phyloP scores from a whole-genome alignment of 495 filamentous ascomycete species.

The Astrothelium macrocarpum region DNA sequence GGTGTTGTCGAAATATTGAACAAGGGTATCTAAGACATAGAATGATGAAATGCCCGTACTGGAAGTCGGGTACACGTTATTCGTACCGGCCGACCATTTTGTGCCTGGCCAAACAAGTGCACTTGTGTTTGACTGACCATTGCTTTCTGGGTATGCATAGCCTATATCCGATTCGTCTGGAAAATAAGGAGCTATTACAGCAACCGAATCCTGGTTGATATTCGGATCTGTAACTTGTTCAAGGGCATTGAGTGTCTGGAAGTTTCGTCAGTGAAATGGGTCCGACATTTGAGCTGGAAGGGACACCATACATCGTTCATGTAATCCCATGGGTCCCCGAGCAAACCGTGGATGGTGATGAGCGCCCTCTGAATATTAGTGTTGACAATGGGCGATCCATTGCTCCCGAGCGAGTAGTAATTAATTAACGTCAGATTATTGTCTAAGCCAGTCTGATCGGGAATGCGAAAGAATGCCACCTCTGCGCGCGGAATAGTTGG shows the following conservation, averaged over 20 bases:
- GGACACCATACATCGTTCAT: neutral
- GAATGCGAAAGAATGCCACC: slow-evolving; percentile 16
- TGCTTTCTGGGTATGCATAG: slow-evolving; percentile 2
- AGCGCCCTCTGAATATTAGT: slow-evolving; percentile 13
- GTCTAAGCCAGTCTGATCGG: slow-evolving; percentile 5
- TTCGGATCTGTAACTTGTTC: slow-evolving; percentile 1
- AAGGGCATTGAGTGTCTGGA: neutral
- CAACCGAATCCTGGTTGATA: neutral
- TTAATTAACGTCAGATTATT: slow-evolving; percentile 23
- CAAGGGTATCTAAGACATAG: slow-evolving; percentile 3
- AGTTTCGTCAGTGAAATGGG: too few species aligned
- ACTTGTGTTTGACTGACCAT: neutral
- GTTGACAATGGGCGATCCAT: slow-evolving; percentile 10
- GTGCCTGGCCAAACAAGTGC: slow-evolving; percentile 8
- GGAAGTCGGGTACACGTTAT: neutral
- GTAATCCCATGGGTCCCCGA: slow-evolving; percentile 16
- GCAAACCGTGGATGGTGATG: slow-evolving; percentile 17
- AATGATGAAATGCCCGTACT: neutral
- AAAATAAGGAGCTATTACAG: slow-evolving; percentile 7
- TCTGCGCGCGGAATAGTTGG: slow-evolving; percentile 15
- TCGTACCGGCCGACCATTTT: slow-evolving; percentile 5
- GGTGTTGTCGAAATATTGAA: slow-evolving; percentile 8
- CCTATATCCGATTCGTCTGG: neutral
- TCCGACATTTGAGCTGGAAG: neutral
- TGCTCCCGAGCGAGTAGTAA: slow-evolving; percentile 9